Evolutionary conservation across 441 rosid species (phyloP), one percentile per base, ranked within the genome.

Genomic region (Gossypium gossypioides): DNA sequence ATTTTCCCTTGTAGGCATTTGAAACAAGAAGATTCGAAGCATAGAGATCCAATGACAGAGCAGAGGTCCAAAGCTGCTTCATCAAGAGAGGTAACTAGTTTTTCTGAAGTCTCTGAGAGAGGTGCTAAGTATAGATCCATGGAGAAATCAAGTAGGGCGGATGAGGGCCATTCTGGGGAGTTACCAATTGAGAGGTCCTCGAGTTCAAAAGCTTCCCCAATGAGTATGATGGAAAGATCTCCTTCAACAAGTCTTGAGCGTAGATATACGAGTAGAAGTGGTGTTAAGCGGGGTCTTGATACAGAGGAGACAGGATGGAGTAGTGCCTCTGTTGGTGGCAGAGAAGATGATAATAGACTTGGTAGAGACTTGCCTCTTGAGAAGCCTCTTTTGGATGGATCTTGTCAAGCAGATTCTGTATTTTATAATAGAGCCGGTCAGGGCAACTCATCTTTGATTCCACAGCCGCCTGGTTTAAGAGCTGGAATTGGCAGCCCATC

Each of bases 191-290:
- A 91, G 77, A 89, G 86, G 83, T 81, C 96, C 54, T 78, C 93
- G 16, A 75, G 85, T 75, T 80, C 97, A 66, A 96, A 87, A 86
- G 94, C 94, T 73, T 93, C 94, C 8, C 94, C 96, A 4, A 72
- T 86, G 83, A 82, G 81, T 57, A 70, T 86, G 80, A 80, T 71
- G 59, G 98, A 92, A 76, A 88, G 92, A 74, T 92, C 99, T 79
- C 93, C 97, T 56, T 83, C 96, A 25, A 81, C 83, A 13, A 85
- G 92, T 85, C 61, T 84, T 77, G 99, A 96, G 61, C 94, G 91
- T 77, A 90, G 97, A 78, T 83, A 82, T 78, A 68, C 62, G 27
- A 87, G 77, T 75, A 85, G 90, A 78, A 68, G 80, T 77, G 81
- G 87, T 80, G 79, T 74, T 58, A 87, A 94, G 72, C 71, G 93